These are phyloP conservation scores for Haplosporangium sp. DNA, from an alignment of 371 early-diverging fungal genomes.

Conservation along the genomic window DNA sequence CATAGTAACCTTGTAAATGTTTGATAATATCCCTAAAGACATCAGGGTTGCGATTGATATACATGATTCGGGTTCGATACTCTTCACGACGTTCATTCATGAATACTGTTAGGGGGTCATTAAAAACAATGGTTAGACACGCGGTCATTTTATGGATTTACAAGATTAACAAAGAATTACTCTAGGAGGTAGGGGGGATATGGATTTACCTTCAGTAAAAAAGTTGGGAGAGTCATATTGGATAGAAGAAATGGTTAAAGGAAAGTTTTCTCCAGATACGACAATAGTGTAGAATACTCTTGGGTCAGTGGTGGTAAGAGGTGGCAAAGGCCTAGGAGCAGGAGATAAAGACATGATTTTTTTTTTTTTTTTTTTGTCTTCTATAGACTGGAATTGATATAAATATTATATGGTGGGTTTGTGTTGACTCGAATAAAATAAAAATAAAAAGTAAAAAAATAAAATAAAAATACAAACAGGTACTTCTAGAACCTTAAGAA, in stretches of 20 bases:
- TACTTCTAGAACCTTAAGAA: no score
- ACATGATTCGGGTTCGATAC: constrained; percentile 54
- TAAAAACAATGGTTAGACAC: no score
- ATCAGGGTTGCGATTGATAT: constrained; percentile 70
- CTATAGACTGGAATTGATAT: neutral
- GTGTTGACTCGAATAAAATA: neutral
- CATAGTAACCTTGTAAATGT: constrained; percentile 71
- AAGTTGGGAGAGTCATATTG: constrained; percentile 54
- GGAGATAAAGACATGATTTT: constrained; percentile 8
- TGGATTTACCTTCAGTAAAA: constrained; percentile 43
- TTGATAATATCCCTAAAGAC: constrained; percentile 68
- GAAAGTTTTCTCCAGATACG: constrained; percentile 49
- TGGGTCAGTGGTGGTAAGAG: constrained; percentile 35
- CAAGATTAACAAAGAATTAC: no score
- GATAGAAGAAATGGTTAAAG: constrained; percentile 32
- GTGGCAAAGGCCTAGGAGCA: constrained; percentile 45
- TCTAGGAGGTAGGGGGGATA: neutral
- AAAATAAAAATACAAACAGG: no score
- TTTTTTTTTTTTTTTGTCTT: no score
- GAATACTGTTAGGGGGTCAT: constrained; percentile 25
- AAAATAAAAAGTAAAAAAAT: no score
- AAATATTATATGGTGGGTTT: neutral
- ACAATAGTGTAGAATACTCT: constrained; percentile 41
- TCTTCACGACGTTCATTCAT: constrained; percentile 43
- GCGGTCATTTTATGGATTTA: no score